Base-by-base conservation (phyloP, 495 filamentous ascomycete species). In the Glutinoglossum americanum region DNA sequence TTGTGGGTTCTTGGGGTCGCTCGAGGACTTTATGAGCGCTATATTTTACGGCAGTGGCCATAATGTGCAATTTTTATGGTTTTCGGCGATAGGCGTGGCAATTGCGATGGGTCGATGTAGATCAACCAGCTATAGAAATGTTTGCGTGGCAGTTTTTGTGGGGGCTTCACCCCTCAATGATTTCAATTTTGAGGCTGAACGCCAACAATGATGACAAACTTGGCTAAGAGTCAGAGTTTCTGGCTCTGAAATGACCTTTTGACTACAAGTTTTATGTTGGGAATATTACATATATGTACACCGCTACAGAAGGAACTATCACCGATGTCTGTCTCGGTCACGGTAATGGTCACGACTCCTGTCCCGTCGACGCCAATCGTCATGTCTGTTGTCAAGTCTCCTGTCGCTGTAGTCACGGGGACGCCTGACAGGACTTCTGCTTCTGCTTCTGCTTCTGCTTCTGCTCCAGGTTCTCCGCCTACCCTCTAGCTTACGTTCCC, bases 1-100 rank as follows among this genome's bases (percentile, higher is more conserved):
- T 66, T 7, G 81, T 79, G 56, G 89, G 90, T 64, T 85, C 79
- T 59, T 74, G 74, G 33, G 73, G 66, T 61, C 75, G 79, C 62
- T 74, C 75, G 59, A 83, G 70, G 27, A 83, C 59, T 57, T 76
- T 84, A 68, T 74, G 74, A 63, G 86, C 66, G 47, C 69, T 71
- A 44, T 71, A 70, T 62, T 71, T 74, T 35, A 74, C 69, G 48
- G 70, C 67, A 23, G 66, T 61, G 26, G 74, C 71, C 72, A 76
- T 76, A 54, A 23, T 28, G 54, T 23, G 30, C 5, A 8, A 55
- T 15, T 28, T n/a, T 53, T 5, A 8, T 13, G 37, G 3, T 2
- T 5, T 30, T 44, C 27, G n/a, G 10, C 37, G 25, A 51, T 19
- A 41, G 30, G 19, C 3, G 27, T 13, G 28, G 13, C 3, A 39